Conservation (phyloP, 2,329 filamentous ascomycete genomes). For the Monascus ruber region DNA sequence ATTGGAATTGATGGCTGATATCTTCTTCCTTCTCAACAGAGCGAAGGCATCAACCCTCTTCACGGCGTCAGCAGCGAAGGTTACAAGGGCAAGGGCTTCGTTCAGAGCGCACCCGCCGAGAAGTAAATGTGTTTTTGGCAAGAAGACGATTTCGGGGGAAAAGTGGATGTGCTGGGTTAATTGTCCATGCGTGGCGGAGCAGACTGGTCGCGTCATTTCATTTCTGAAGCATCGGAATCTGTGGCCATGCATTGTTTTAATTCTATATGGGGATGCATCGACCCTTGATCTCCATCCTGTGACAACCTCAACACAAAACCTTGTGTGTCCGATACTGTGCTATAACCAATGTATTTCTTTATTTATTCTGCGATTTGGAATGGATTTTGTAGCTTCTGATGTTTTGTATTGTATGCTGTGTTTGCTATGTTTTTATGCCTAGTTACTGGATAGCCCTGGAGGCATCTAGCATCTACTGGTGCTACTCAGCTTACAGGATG, state of each 20-base stretch:
- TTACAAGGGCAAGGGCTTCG: slow-evolving; percentile 66
- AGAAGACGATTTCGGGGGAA: slow-evolving; percentile 9
- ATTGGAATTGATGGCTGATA: slow-evolving; percentile 7
- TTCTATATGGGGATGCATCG: too few species aligned
- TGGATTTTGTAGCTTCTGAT: too few species aligned
- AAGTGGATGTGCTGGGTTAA: slow-evolving; percentile 1
- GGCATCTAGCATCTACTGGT: too few species aligned
- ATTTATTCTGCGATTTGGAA: too few species aligned
- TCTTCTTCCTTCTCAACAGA: slow-evolving; percentile 37
- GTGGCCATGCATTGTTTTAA: too few species aligned
- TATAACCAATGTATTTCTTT: slow-evolving; percentile 34
- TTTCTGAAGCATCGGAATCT: too few species aligned
- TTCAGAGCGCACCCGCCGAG: slow-evolving; percentile 50
- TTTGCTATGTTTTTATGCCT: too few species aligned
- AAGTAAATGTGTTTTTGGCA: slow-evolving; percentile 17
- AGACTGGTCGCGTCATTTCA: too few species aligned
- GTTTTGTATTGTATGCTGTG: too few species aligned
- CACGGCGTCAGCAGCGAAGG: slow-evolving; percentile 69
- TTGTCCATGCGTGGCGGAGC: too few species aligned
- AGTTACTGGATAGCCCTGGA: too few species aligned
- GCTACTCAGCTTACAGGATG: too few species aligned
- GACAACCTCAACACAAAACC: slow-evolving; percentile 20
- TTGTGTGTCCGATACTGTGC: slow-evolving; percentile 33
- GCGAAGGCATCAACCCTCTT: slow-evolving; percentile 75
- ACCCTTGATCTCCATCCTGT: slow-evolving; percentile 14